Conservation (phyloP, 306 rosid species). For the Vicia villosa region DNA sequence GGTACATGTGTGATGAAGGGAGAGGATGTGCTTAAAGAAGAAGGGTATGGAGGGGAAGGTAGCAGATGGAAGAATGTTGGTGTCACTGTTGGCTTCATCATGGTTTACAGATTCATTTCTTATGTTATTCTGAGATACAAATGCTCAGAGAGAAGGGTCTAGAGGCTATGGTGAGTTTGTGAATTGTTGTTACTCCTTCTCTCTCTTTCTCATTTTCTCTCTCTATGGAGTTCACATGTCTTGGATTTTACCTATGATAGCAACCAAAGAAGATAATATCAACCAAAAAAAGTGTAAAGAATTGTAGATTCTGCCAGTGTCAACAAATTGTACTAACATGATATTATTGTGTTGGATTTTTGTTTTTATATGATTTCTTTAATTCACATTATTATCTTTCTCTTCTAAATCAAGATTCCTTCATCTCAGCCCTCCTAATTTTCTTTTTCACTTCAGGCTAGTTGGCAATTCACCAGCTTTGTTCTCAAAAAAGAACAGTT, state of each 20-base stretch:
- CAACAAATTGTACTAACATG: constrained; percentile 49
- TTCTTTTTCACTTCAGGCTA: constrained; percentile 28
- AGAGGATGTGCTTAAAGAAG: constrained; percentile 73
- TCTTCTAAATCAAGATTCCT: constrained; percentile 38
- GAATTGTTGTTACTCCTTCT: constrained; percentile 19
- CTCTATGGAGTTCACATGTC: constrained; percentile 50
- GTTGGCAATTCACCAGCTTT: constrained; percentile 16
- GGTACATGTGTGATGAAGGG: constrained; percentile 70
- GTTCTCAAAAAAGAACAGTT: constrained; percentile 13
- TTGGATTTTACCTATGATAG: constrained; percentile 49
- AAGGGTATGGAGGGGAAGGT: constrained; percentile 75
- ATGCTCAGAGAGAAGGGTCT: constrained; percentile 58
- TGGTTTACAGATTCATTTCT: constrained; percentile 89
- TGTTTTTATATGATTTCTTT: constrained; percentile 36
- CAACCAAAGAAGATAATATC: constrained; percentile 44
- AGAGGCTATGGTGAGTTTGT: constrained; percentile 30
- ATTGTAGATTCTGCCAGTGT: constrained; percentile 39
- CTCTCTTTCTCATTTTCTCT: constrained; percentile 35
- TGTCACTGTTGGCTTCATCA: constrained; percentile 77
- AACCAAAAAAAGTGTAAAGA: constrained; percentile 36
- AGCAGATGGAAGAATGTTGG: constrained; percentile 79
- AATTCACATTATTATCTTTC: constrained; percentile 29
- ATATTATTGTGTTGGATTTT: constrained; percentile 38
- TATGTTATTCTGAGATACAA: constrained; percentile 81
- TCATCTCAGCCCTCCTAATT: constrained; percentile 12